Percentiles rank a stretch among this genome's conserved stretches.
These are phyloP conservation scores for Boletus eberwhitei DNA, from an alignment of 768 basidiomycete species.

Conservation along the genomic window DNA sequence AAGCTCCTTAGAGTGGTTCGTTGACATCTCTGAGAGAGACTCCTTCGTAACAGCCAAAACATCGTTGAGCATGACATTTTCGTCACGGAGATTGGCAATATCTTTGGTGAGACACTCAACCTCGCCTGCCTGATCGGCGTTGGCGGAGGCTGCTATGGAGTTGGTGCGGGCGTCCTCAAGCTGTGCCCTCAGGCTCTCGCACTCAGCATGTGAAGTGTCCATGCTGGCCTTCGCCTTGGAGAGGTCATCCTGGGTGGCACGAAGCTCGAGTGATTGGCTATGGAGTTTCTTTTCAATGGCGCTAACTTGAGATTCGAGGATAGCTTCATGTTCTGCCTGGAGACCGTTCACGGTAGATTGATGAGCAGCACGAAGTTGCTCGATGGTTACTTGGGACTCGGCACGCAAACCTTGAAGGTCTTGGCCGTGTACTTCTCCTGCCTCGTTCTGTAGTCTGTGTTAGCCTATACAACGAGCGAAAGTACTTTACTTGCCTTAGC, in stretches of 20 bases:
- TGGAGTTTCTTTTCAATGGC: slow-evolving; percentile 61
- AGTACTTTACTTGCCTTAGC: slow-evolving; percentile 56
- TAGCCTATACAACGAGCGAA: not conserved
- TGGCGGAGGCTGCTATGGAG: slow-evolving; percentile 38
- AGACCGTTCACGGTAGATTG: slow-evolving; percentile 57
- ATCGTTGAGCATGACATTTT: slow-evolving; percentile 61
- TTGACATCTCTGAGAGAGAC: slow-evolving; percentile 66
- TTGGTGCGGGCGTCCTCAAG: slow-evolving; percentile 59
- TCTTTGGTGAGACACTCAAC: slow-evolving; percentile 55
- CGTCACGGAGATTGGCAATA: slow-evolving; percentile 62
- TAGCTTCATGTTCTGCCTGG: slow-evolving; percentile 60
- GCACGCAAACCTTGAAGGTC: slow-evolving; percentile 72
- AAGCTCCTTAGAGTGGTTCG: slow-evolving; percentile 68
- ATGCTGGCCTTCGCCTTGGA: slow-evolving; percentile 65
- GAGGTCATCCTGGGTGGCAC: slow-evolving; percentile 83
- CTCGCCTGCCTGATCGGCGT: slow-evolving; percentile 52
- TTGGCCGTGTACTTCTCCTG: slow-evolving; percentile 60
- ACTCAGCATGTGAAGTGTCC: slow-evolving; percentile 50
- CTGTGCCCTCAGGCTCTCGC: slow-evolving; percentile 56
- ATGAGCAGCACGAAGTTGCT: slow-evolving; percentile 66
- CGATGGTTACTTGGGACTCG: slow-evolving; percentile 60
- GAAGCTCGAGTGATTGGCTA: slow-evolving; percentile 65
- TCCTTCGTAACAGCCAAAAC: slow-evolving; percentile 66
- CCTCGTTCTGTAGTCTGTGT: slow-evolving; percentile 53
- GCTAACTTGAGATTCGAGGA: slow-evolving; percentile 54